Evolutionary conservation across 495 filamentous ascomycete genomes (phyloP).

Genomic region (Hypomontagnella submonticulosa): DNA sequence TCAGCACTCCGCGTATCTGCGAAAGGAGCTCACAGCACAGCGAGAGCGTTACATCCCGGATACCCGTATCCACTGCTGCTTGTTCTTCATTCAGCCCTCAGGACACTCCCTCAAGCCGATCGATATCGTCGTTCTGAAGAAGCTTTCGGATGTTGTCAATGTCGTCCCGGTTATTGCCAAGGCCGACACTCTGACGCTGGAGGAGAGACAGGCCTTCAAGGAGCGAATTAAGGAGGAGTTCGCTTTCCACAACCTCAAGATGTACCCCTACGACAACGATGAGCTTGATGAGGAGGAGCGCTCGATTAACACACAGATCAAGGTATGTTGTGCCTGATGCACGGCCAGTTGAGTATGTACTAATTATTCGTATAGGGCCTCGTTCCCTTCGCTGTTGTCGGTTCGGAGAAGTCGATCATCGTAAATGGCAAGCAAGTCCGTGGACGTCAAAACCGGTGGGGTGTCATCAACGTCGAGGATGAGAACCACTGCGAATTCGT

Average conservation of each 20-base stretch:
- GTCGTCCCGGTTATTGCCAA: slow-evolving; percentile 99
- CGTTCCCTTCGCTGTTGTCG: slow-evolving; percentile 97
- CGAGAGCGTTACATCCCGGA: slow-evolving; percentile 99
- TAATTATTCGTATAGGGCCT: slow-evolving; percentile 71
- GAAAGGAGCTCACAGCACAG: slow-evolving; percentile 99
- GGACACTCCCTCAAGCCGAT: slow-evolving; percentile 98
- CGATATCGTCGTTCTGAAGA: slow-evolving; percentile 99
- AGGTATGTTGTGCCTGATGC: slow-evolving; percentile 65
- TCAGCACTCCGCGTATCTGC: slow-evolving; percentile 99
- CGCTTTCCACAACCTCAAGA: slow-evolving; percentile 98
- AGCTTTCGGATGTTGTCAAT: slow-evolving; percentile 98
- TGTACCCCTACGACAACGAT: slow-evolving; percentile 99
- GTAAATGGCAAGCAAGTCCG: slow-evolving; percentile 98
- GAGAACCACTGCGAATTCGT: slow-evolving; percentile 99
- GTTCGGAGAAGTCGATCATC: slow-evolving; percentile 96
- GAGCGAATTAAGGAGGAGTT: slow-evolving; percentile 99
- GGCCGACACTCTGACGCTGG: slow-evolving; percentile 93
- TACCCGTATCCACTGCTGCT: slow-evolving; percentile 98
- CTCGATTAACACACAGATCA: slow-evolving; percentile 92
- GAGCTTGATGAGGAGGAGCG: slow-evolving; percentile 98
- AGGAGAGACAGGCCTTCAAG: slow-evolving; percentile 96
- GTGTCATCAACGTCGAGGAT: slow-evolving; percentile 99
- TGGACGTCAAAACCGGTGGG: slow-evolving; percentile 98
- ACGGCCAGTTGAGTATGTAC: slow-evolving; percentile 7
- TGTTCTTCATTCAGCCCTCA: slow-evolving; percentile 99